Conservation (phyloP, 257 asterid genomes). For the Solanum commersonii region DNA sequence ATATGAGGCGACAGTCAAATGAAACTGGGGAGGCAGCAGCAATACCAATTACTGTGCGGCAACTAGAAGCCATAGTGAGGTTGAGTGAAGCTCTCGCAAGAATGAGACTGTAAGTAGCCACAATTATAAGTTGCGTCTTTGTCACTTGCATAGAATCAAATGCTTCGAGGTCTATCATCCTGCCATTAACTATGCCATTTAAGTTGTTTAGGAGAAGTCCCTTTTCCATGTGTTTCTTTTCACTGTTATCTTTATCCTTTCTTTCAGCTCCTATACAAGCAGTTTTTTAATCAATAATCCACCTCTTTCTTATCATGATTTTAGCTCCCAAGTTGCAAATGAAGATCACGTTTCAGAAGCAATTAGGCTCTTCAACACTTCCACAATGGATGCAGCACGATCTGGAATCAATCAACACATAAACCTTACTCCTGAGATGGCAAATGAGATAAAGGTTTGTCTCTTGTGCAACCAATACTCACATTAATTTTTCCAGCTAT, state of each 20-base stretch:
- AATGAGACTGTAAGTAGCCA: slow-evolving; percentile 79
- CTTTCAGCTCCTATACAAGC: not conserved
- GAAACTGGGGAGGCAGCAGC: slow-evolving; percentile 84
- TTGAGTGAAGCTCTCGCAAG: slow-evolving; percentile 90
- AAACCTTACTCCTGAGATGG: slow-evolving; percentile 80
- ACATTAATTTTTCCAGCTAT: not conserved
- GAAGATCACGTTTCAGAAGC: slow-evolving; percentile 90
- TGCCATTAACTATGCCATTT: not conserved
- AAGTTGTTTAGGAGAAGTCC: not conserved
- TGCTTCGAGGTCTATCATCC: not conserved
- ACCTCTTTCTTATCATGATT: not conserved
- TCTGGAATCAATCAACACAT: slow-evolving; percentile 81
- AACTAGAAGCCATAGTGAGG: slow-evolving; percentile 93
- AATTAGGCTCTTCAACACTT: slow-evolving; percentile 65
- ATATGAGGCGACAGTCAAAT: slow-evolving; percentile 88
- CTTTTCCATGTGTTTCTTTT: not conserved
- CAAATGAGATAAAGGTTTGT: slow-evolving; percentile 78
- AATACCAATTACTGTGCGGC: slow-evolving; percentile 97
- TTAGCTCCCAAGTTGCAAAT: slow-evolving; percentile 68
- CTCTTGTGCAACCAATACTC: not conserved
- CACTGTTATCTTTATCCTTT: not conserved
- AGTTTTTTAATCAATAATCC: not conserved
- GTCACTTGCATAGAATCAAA: not conserved
- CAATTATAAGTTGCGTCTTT: not conserved
- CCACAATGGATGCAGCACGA: slow-evolving; percentile 95